phyloP scores from a whole-genome alignment of 805 yeast genomes.

The Pichia heedii region DNA sequence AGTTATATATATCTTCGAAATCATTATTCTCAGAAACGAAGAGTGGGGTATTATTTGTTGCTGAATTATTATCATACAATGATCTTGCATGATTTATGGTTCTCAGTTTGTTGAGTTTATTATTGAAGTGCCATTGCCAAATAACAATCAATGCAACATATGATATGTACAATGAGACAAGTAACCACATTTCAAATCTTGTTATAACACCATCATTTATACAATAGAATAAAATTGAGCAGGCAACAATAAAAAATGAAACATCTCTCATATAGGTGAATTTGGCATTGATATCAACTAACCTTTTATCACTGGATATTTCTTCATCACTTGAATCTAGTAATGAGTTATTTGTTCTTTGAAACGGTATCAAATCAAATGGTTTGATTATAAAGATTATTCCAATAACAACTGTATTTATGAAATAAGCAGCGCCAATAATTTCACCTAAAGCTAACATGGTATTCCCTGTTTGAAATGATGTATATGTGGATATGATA shows the following conservation, averaged over 20 bases:
- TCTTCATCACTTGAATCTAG: not conserved
- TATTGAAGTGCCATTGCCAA: slow-evolving; percentile 32
- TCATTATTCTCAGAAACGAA: slow-evolving; percentile 17
- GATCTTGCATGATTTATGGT: slow-evolving; percentile 21
- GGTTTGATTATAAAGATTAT: slow-evolving; percentile 64
- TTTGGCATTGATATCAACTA: slow-evolving; percentile 26
- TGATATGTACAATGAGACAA: slow-evolving; percentile 46
- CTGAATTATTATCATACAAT: slow-evolving; percentile 19
- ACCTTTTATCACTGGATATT: slow-evolving; percentile 1
- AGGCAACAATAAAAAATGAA: slow-evolving; percentile 45
- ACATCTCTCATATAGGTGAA: slow-evolving; percentile 54
- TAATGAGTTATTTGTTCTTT: not conserved
- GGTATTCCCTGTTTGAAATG: slow-evolving; percentile 59
- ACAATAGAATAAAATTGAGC: slow-evolving; percentile 38
- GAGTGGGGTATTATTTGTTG: slow-evolving; percentile 6
- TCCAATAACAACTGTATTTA: slow-evolving; percentile 74
- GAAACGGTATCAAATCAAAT: slow-evolving; percentile 35
- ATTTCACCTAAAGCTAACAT: slow-evolving; percentile 83
- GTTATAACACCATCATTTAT: slow-evolving; percentile 45
- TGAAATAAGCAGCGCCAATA: slow-evolving; percentile 83
- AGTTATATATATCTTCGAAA: slow-evolving; percentile 23
- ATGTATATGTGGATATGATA: slow-evolving; percentile 73
- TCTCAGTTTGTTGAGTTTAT: slow-evolving; percentile 10
- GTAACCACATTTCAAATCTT: slow-evolving; percentile 42
- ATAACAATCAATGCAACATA: slow-evolving; percentile 48